These are phyloP conservation scores for Neurospora tetraspora DNA, from an alignment of 495 filamentous ascomycete genomes.

Conservation along the genomic window DNA sequence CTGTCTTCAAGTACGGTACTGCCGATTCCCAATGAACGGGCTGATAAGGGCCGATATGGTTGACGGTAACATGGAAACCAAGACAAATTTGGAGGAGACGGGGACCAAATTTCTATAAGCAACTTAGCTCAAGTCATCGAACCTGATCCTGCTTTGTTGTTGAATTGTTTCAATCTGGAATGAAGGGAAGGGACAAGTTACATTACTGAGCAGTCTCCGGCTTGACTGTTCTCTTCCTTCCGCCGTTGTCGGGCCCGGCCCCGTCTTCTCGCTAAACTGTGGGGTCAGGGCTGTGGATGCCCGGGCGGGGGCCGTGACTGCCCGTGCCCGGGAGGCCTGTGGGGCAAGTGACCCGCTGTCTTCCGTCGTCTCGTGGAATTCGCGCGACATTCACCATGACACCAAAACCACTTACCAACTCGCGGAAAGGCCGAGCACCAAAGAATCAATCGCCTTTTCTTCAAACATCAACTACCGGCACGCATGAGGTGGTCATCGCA, in stretches of 20 bases:
- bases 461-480: not conserved
- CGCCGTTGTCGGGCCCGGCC: not conserved
- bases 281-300: not conserved
- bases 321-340: not conserved
- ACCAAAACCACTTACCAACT: not conserved
- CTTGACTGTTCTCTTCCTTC: not conserved
- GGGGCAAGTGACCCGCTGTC: not conserved
- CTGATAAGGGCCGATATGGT: not conserved
- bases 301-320: not conserved
- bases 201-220: not conserved
- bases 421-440: not conserved
- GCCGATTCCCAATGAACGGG: not conserved
- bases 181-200: not conserved
- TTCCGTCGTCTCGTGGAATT: not conserved
- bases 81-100: not conserved
- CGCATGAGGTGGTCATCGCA: not conserved
- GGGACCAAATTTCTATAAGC: not conserved
- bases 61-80: not conserved
- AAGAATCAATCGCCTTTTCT: not conserved
- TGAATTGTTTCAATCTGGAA: not conserved
- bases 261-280: not conserved
- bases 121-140: not conserved
- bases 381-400: not conserved
- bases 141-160: not conserved
- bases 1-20: not conserved